phyloP scores from a whole-genome alignment of 164 flowering plant species.

The Echeveria elegans region DNA sequence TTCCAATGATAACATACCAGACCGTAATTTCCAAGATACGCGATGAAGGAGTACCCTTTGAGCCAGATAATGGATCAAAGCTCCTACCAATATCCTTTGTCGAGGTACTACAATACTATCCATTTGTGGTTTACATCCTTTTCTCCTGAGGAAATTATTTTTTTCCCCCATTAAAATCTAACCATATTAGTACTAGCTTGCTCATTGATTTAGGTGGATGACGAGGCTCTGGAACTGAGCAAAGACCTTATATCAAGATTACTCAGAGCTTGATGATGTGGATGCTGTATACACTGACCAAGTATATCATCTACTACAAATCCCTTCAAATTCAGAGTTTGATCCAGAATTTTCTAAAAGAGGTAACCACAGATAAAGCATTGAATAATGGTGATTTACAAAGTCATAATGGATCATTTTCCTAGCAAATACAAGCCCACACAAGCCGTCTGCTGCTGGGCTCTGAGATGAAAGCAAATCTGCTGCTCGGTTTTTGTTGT shows the following conservation, averaged over 20 bases:
- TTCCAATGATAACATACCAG: conserved; percentile 58
- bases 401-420: background rate
- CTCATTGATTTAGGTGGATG: conserved; percentile 64
- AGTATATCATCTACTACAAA: conserved; percentile 16
- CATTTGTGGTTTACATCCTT: background rate
- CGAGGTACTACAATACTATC: conserved; percentile 43
- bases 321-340: background rate
- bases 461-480: too few species aligned
- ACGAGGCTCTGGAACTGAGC: conserved; percentile 95
- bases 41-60: conserved; percentile 73
- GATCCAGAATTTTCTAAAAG: background rate
- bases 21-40: conserved; percentile 53
- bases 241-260: conserved; percentile 68
- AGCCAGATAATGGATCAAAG: conserved; percentile 83
- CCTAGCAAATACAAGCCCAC: background rate
- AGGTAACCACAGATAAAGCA: background rate
- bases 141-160: too few species aligned
- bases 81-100: conserved; percentile 59
- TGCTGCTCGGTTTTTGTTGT: too few species aligned
- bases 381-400: background rate
- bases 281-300: conserved; percentile 92
- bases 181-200: background rate
- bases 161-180: too few species aligned
- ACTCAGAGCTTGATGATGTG: conserved; percentile 94
- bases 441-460: background rate